Percentiles rank a stretch among this genome's conserved stretches.
Evolutionary conservation across 2,329 filamentous ascomycete genomes (phyloP).

Genomic region (Chaetomiaceae sp.): DNA sequence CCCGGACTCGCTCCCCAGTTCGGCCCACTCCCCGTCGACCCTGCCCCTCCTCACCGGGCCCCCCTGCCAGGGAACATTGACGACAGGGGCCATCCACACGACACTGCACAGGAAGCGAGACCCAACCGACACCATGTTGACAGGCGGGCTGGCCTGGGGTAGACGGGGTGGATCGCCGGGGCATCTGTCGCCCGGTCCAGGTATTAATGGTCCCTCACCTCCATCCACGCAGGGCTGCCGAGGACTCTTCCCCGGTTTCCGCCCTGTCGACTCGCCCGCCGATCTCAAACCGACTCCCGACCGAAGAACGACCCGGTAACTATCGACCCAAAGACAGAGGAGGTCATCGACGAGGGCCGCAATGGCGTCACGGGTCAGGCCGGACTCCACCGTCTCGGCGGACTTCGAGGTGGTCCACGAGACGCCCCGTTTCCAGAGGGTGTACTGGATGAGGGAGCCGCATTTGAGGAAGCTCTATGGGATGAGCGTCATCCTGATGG

Average conservation of each 20-base stretch:
- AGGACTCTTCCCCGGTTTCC: not conserved
- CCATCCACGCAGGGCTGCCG: not conserved
- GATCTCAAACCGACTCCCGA: not conserved
- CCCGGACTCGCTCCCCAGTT: constrained; percentile 13
- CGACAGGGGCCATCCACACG: not conserved
- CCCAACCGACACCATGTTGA: not conserved
- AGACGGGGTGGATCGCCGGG: constrained; percentile 1
- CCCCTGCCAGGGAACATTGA: constrained; percentile 2
- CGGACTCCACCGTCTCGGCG: constrained; percentile 19
- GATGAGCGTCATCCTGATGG: constrained; percentile 49
- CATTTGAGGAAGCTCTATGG: constrained; percentile 54
- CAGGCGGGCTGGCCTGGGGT: not conserved
- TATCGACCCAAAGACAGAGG: not conserved
- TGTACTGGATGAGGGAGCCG: constrained; percentile 54
- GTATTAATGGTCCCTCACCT: constrained; percentile 8
- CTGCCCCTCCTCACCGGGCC: not conserved
- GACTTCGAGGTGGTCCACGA: constrained; percentile 38
- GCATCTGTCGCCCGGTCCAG: not conserved
- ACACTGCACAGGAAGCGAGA: not conserved
- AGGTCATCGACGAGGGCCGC: constrained; percentile 2
- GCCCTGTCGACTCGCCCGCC: not conserved
- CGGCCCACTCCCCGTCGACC: constrained; percentile 6
- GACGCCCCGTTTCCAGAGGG: constrained; percentile 48
- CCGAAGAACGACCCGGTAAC: not conserved
- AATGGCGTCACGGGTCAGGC: constrained; percentile 13